Evolutionary conservation across 768 basidiomycete genomes (phyloP).

Genomic region (Daedaleopsis sinensis): DNA sequence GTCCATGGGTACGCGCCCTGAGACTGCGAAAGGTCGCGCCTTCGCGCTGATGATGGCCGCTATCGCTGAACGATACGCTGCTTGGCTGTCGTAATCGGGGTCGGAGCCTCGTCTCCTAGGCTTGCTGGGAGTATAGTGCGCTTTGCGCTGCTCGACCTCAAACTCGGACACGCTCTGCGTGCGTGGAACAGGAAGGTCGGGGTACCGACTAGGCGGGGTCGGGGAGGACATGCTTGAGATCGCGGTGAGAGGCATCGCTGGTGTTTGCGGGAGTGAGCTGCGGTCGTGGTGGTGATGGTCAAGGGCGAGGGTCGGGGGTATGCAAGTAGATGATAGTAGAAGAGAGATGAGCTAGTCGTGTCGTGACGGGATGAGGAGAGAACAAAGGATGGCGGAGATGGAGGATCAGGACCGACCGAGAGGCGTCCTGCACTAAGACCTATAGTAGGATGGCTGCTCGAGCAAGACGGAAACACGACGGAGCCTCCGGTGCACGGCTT

Average conservation of each 20-base stretch:
- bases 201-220: slow-evolving; percentile 39
- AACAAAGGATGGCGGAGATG: slow-evolving; percentile 12
- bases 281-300: too few species aligned
- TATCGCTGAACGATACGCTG: slow-evolving; percentile 56
- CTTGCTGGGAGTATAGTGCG: slow-evolving; percentile 18
- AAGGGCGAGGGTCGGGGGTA: neutral
- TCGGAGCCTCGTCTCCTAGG: slow-evolving; percentile 31
- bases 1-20: slow-evolving; percentile 73
- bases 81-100: slow-evolving; percentile 54
- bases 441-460: slow-evolving; percentile 8
- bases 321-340: neutral
- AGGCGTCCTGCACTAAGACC: slow-evolving; percentile 5
- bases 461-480: slow-evolving; percentile 17
- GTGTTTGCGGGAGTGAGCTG: neutral
- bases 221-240: slow-evolving; percentile 27
- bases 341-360: neutral
- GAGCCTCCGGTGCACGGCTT: neutral
- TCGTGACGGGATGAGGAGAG: slow-evolving; percentile 1
- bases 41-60: slow-evolving; percentile 59
- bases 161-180: slow-evolving; percentile 56
- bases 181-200: slow-evolving; percentile 43
- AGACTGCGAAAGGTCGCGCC: slow-evolving; percentile 62
- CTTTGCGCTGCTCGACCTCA: slow-evolving; percentile 56
- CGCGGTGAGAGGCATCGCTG: slow-evolving; percentile 25
- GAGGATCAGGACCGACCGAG: slow-evolving; percentile 2